Conservation (phyloP, 2,329 filamentous ascomycete species). For the Bipolaris sorokiniana region DNA sequence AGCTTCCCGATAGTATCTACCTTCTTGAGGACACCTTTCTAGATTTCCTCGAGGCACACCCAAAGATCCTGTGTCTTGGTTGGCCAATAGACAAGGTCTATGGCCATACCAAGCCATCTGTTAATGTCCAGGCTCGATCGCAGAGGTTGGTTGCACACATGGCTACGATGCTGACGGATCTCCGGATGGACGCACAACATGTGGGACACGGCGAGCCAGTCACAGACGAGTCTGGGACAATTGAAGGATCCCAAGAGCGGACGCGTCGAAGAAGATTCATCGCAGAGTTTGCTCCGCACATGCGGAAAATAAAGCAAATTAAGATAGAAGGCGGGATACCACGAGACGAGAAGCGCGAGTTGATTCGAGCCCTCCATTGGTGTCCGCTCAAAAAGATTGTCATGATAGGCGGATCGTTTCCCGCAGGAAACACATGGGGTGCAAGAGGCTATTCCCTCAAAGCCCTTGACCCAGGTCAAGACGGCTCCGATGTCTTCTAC, state of each 20-base stretch:
- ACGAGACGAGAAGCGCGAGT: slow-evolving; percentile 55
- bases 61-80: slow-evolving; percentile 52
- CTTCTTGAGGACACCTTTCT: slow-evolving; percentile 49
- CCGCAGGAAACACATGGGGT: slow-evolving; percentile 56
- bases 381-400: slow-evolving; percentile 55
- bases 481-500: slow-evolving; percentile 22
- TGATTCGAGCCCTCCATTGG: slow-evolving; percentile 50
- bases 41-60: slow-evolving; percentile 53
- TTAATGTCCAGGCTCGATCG: slow-evolving; percentile 31
- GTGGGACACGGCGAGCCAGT: slow-evolving; percentile 35
- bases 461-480: slow-evolving; percentile 34
- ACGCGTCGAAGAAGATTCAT: slow-evolving; percentile 50
- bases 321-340: slow-evolving; percentile 57
- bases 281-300: slow-evolving; percentile 50
- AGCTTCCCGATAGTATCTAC: slow-evolving; percentile 46
- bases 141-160: slow-evolving; percentile 49
- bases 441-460: slow-evolving; percentile 41
- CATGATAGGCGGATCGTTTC: slow-evolving; percentile 53
- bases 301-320: slow-evolving; percentile 52
- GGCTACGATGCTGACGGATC: slow-evolving; percentile 48
- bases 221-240: slow-evolving; percentile 34
- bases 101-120: slow-evolving; percentile 32
- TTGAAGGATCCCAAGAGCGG: slow-evolving; percentile 27
- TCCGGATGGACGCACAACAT: slow-evolving; percentile 52
- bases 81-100: slow-evolving; percentile 58